Base-by-base conservation (phyloP, 352 stramenopile species). In the Phytophthora uliginosa region DNA sequence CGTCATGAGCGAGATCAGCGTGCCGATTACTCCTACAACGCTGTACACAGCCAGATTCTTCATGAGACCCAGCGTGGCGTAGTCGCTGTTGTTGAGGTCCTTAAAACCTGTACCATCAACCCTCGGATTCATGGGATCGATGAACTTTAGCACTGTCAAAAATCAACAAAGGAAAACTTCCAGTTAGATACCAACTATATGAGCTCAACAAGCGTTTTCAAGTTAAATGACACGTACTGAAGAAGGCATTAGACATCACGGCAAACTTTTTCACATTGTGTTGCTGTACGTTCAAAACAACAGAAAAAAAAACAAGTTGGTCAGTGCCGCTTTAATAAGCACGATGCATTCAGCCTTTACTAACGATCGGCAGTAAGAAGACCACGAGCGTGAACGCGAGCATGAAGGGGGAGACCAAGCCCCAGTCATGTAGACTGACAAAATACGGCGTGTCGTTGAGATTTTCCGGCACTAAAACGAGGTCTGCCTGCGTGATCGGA, bases 221-320 rank as follows among this genome's bases (percentile, higher is more conserved):
- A 15, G 12, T 22, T 7, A 7, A 24, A 12, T 31, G 33, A 55
- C 1, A 70, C 79, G 17, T 74, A 92, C 84, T 85, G 80, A 94
- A 93, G 66, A 90, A 94, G 18, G 90, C 69, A 45, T 91, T 94
- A 18, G 83, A 90, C 64, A 85, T 85, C 12, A 93, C 74, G 4
- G 85, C 84, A 53, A 92, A 94, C 58, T 89, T 93, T 68, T 94
- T 91, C n/a, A 89, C 76, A 51, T 91, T 94, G 59, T 70, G 64
- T 75, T 87, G 72, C 75, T 85, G 28, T 15, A 69, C 18, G 42
- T 40, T 38, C 28, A 31, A 31, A 31, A 4, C 28, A 6, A 52
- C 15, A 15, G 38, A 58, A 8, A 73, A 18, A 15, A 56, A 26
- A 28, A 38, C 47, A 38, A 33, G 8, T 72, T 40, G 69, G 24